phyloP scores from a whole-genome alignment of 495 filamentous ascomycete species.

The Penicillium coffeae region DNA sequence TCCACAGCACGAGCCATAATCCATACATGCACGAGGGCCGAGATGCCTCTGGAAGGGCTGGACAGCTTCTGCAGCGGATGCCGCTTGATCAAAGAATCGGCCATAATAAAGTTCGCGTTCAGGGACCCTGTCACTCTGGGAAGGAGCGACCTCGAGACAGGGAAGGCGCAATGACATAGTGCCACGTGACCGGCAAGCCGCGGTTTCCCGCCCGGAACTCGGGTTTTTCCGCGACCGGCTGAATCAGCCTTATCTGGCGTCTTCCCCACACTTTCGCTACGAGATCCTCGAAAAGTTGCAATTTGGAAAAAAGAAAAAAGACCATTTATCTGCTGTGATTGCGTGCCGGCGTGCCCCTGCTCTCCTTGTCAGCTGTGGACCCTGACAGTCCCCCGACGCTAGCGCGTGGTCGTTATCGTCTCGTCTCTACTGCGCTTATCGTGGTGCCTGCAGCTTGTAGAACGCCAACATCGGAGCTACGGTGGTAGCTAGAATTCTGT shows the following conservation, averaged over 20 bases:
- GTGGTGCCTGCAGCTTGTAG: background rate
- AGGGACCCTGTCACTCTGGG: background rate
- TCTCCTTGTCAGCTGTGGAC: background rate
- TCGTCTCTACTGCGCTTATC: background rate
- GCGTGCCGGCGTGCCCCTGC: background rate
- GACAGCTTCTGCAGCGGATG: conserved; percentile 71
- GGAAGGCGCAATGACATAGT: conserved; percentile 2
- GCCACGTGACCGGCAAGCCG: conserved; percentile 17
- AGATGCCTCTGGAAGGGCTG: conserved; percentile 67
- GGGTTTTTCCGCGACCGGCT: conserved; percentile 14
- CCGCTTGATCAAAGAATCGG: conserved; percentile 20
- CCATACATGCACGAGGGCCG: conserved; percentile 65
- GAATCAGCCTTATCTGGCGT: conserved; percentile 20
- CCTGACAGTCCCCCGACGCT: background rate
- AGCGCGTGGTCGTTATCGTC: conserved; percentile 6
- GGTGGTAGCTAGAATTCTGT: conserved; percentile 9
- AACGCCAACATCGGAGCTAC: conserved; percentile 14
- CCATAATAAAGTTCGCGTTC: conserved; percentile 4
- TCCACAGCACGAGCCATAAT: background rate
- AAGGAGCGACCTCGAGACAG: background rate
- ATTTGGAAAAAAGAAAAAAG: conserved; percentile 1
- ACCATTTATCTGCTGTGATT: conserved; percentile 2
- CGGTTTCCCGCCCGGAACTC: conserved; percentile 15
- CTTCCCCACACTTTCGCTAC: conserved; percentile 23
- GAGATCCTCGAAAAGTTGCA: conserved; percentile 1